Evolutionary conservation across 139 green algal genomes (phyloP), one percentile per base, ranked within the genome.

Genomic region (Chlorella vulgaris): DNA sequence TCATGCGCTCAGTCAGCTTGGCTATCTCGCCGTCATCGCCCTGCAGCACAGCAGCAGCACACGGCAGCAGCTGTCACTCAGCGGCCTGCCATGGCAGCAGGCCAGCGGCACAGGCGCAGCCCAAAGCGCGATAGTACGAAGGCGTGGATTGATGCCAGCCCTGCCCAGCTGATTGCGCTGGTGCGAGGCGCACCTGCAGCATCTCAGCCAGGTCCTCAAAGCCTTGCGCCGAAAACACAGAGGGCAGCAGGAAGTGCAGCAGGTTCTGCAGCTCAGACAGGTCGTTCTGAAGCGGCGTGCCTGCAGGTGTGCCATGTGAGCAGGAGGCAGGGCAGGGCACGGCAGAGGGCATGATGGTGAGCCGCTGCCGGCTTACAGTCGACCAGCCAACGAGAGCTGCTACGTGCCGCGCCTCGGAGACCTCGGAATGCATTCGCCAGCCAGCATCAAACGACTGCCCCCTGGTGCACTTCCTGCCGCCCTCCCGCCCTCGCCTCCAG

Each of bases 221-320:
- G 18, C 55, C 75, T 21, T 88, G 61, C 21, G 69, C 76, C 15
- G 80, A 74, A 85, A 96, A 95, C 26, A 98, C 83, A 29, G 84
- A 81, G 5, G 95, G 95, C 88, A 98, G 87, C 65, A 98, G 87
- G 81, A 98, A 97, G 53, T 88, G 81, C 67, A 98, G 89, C 79
- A 98, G 88, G 63, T 92, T 91, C 78, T 94, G 89, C 81, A 98
- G 93, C 91, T 98, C 95, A 31, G 76, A 58, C 63, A 95, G 86
- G 84, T 97, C 90, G 84, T 98, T 98, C 80, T 98, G 95, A 31
- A 98, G 90, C 2, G 95, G 95, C 1, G 95, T 98, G 74, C 95
- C 94, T 87, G 84, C 26, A 38, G 74, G 74, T n/a, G 35, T 19
- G 55, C 2, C 24, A 13, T 51, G 36, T 55, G 33, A 24, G 13